These are phyloP conservation scores for Ottelia alismoides DNA, from an alignment of 106 monocot species.

Conservation along the genomic window DNA sequence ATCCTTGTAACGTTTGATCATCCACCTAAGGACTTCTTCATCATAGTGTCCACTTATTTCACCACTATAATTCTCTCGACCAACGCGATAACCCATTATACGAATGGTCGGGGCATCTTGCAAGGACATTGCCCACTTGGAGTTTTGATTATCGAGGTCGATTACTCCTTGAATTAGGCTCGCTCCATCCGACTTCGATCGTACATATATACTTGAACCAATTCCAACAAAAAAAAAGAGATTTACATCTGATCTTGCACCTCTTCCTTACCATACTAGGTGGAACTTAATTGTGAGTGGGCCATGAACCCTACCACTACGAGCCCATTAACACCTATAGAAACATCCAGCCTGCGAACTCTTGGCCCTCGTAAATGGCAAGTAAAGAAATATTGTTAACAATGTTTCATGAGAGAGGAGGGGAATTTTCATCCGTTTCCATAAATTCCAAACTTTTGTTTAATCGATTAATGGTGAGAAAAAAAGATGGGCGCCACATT, in stretches of 20 bases:
- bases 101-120: neutral
- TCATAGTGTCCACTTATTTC: conserved; percentile 13
- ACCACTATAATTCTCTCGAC: conserved; percentile 7
- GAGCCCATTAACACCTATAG: conserved; percentile 1
- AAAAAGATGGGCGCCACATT: too few relatives aligned
- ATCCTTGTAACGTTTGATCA: conserved; percentile 16
- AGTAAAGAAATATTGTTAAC: conserved; percentile 11
- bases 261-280: too few relatives aligned
- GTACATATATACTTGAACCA: too few relatives aligned
- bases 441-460: too few relatives aligned
- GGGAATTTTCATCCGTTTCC: too few relatives aligned
- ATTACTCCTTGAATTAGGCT: conserved; percentile 15
- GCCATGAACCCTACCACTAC: conserved; percentile 11
- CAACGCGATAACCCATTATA: conserved; percentile 12
- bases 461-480: too few relatives aligned
- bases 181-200: conserved; percentile 8
- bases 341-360: conserved; percentile 10
- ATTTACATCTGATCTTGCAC: too few relatives aligned
- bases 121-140: neutral
- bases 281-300: conserved; percentile 13
- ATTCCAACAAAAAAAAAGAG: too few relatives aligned
- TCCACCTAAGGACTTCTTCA: conserved; percentile 14
- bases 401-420: conserved; percentile 4
- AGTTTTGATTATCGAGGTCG: conserved; percentile 4
- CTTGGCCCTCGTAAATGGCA: conserved; percentile 11